Base-by-base conservation (phyloP, 306 rosid genomes). In the Quercus agrifolia region DNA sequence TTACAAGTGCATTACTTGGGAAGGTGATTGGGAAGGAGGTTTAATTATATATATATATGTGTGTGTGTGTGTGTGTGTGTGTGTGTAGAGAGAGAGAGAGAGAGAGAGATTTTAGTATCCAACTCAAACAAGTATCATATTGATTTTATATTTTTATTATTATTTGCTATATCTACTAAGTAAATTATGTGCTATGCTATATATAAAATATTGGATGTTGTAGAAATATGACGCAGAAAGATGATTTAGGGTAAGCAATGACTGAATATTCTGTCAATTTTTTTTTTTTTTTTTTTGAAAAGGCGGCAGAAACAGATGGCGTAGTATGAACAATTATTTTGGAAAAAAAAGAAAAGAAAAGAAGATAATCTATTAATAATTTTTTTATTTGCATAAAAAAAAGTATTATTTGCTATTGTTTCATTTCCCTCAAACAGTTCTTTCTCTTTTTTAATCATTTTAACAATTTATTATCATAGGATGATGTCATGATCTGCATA, bases 391-490 rank as follows among this genome's bases (percentile, higher is more conserved):
- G 1, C 57, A 15, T 54, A 4, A 30, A 51, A 4, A 4, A 30
- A 51, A 49, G 23, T 71, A 31, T 6, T 71, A 59, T 18, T 8
- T 70, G 8, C 12, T 51, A 59, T 21, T 25, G 19, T 63, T 35
- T 31, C 2, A 52, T 73, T 25, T n/a, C 77, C 30, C 68, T 58
- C 4, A 58, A 21, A 5, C 30, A 5, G 46, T 61, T 11, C 5
- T 62, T 71, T 61, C 13, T 73, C 5, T 52, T 9, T 4, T n/a
- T 17, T n/a, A 31, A 61, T 20, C 7, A 30, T n/a, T 19, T 41
- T 5, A 21, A 59, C 14, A 5, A 55, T 56, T 79, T 72, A 73
- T 72, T 71, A 79, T 59, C 52, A 57, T 73, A 30, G 15, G 64
- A 12, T 10, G 56, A 73, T 6, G 74, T 76, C 57, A 71, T 57